phyloP scores from a whole-genome alignment of 768 basidiomycete species.

The Zangia roseola region DNA sequence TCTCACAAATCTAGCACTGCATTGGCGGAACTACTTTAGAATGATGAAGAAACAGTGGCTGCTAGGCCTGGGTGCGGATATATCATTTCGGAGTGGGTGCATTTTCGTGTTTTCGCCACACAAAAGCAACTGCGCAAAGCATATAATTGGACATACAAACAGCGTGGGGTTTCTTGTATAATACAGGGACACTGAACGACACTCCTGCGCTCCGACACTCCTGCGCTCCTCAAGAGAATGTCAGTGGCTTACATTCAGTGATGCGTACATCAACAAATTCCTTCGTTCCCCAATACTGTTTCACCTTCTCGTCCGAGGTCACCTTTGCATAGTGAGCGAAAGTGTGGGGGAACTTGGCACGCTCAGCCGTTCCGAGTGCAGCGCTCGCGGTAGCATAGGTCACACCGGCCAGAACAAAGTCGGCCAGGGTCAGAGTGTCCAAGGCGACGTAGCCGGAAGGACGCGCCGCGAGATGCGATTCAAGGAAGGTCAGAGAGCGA shows the following conservation, averaged over 20 bases:
- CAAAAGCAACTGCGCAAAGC: no score
- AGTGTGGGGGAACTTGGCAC: constrained; percentile 10
- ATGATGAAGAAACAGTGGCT: no score
- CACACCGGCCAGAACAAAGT: constrained; percentile 10
- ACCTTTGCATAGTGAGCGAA: constrained; percentile 19
- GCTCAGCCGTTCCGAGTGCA: constrained; percentile 8
- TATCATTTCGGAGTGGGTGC: no score
- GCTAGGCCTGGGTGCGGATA: no score
- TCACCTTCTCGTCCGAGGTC: constrained; percentile 10
- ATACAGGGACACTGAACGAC: no score
- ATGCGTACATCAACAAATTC: constrained; percentile 3
- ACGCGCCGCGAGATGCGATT: constrained; percentile 9
- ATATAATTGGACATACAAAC: no score
- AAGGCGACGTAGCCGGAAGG: constrained; percentile 15
- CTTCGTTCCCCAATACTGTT: constrained; percentile 7
- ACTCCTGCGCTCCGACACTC: no score
- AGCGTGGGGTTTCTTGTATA: no score
- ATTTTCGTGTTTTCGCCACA: no score
- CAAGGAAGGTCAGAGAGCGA: constrained; percentile 12
- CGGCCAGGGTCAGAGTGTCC: constrained; percentile 18
- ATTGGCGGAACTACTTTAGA: no score
- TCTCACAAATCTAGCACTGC: no score
- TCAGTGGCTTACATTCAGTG: background rate
- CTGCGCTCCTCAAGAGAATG: background rate
- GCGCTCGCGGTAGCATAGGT: background rate